These are phyloP conservation scores for Solanum dulcamara DNA, from an alignment of 257 asterid species.

Conservation along the genomic window DNA sequence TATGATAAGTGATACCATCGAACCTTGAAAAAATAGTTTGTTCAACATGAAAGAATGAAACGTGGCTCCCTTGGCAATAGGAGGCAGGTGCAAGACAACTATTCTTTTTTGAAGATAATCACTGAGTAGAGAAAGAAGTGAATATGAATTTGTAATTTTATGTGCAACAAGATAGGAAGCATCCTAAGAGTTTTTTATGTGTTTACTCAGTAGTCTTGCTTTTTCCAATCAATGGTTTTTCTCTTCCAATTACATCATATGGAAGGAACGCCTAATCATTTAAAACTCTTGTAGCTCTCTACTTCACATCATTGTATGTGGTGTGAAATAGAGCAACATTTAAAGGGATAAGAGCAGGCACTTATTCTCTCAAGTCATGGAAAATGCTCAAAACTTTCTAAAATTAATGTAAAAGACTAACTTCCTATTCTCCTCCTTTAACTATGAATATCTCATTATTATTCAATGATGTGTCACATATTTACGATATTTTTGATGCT, in stretches of 20 bases:
- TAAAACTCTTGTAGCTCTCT: background rate
- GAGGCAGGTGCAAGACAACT: background rate
- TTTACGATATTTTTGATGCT: too few species aligned
- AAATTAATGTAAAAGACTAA: background rate
- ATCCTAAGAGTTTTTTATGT: background rate
- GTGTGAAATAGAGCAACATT: background rate
- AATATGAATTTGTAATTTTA: background rate
- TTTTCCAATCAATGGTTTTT: background rate
- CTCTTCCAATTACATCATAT: background rate
- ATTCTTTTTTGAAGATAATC: background rate
- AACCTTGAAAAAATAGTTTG: too few species aligned
- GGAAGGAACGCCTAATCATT: background rate
- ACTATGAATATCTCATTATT: too few species aligned
- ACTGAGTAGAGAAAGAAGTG: background rate
- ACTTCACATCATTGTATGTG: background rate
- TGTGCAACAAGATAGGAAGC: background rate
- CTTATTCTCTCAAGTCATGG: background rate
- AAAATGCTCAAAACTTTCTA: background rate
- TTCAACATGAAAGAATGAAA: too few species aligned
- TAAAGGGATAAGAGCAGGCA: background rate
- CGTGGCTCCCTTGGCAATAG: background rate
- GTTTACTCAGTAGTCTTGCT: background rate
- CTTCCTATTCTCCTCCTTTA: background rate
- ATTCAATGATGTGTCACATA: too few species aligned
- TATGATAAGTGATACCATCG: background rate